Conservation (phyloP, 129 eudicot species). For the Rutidosis leptorrhynchoides region DNA sequence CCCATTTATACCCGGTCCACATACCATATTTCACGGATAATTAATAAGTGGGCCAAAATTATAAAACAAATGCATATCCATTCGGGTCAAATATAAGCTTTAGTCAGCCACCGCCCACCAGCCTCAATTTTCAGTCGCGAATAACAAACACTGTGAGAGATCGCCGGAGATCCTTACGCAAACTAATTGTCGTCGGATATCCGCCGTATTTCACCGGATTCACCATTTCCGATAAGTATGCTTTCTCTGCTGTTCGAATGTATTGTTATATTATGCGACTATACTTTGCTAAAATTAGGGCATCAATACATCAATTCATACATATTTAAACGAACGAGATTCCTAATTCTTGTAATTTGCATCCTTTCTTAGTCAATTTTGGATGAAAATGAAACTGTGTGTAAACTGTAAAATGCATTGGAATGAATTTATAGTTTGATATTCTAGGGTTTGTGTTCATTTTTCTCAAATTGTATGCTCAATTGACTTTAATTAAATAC, state of each 20-base stretch:
- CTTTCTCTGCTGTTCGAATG: background rate
- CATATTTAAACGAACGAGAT: background rate
- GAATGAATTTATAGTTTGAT: background rate
- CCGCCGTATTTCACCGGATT: constrained; percentile 13
- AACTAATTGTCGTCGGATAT: background rate
- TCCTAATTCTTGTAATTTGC: constrained; percentile 6
- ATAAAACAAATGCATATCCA: background rate
- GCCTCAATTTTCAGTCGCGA: constrained; percentile 14
- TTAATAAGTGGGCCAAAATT: constrained; percentile 1
- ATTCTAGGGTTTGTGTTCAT: constrained; percentile 5
- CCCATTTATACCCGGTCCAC: background rate
- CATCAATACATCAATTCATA: background rate
- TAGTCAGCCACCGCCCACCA: background rate
- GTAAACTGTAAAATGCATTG: constrained; percentile 1
- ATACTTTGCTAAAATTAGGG: constrained; percentile 23
- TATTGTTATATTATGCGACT: constrained; percentile 10
- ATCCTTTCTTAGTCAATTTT: background rate
- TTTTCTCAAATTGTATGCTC: background rate
- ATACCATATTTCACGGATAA: constrained; percentile 16
- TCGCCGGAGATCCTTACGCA: background rate
- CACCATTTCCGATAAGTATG: constrained; percentile 22
- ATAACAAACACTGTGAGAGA: background rate
- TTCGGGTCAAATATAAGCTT: constrained; percentile 31
- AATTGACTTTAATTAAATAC: background rate
- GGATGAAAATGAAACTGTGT: background rate